Conservation (phyloP, 208 protist genomes). For the Trypanosoma avium region DNA sequence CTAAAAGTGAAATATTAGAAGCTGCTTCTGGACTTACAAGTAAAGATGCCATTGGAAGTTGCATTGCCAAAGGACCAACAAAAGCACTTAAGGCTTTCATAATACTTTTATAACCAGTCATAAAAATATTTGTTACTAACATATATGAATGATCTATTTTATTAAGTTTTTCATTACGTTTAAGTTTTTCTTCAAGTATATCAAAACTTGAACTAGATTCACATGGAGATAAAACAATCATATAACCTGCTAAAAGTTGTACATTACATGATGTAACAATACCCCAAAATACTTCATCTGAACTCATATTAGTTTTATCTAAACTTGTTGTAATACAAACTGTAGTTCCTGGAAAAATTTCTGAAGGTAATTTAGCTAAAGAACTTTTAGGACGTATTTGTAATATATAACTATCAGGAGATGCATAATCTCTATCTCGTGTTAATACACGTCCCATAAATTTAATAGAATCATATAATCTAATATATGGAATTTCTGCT, state of each 20-base stretch:
- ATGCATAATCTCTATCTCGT: conserved; percentile 67
- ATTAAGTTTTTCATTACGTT: conserved; percentile 62
- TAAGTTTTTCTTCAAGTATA: conserved; percentile 51
- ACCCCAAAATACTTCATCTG: conserved; percentile 85
- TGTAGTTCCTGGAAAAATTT: conserved; percentile 72
- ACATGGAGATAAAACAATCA: conserved; percentile 73
- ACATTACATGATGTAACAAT: conserved; percentile 67
- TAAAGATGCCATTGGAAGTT: conserved; percentile 58
- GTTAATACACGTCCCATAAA: conserved; percentile 75
- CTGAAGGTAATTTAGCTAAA: conserved; percentile 40
- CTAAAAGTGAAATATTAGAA: neutral
- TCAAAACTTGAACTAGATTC: conserved; percentile 53
- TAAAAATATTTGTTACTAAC: conserved; percentile 80
- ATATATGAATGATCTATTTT: conserved; percentile 58
- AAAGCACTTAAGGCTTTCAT: conserved; percentile 74
- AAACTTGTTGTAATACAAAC: conserved; percentile 78
- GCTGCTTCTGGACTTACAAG: conserved; percentile 41
- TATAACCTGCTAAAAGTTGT: conserved; percentile 41
- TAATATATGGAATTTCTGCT: conserved; percentile 69
- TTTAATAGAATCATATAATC: conserved; percentile 57
- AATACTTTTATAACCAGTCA: conserved; percentile 81
- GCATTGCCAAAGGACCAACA: conserved; percentile 82
- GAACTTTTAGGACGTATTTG: conserved; percentile 60
- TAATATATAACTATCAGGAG: conserved; percentile 73
- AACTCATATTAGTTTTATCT: conserved; percentile 39